Evolutionary conservation across 805 yeast genomes (phyloP).

Genomic region (Teunomyces pallodes): DNA sequence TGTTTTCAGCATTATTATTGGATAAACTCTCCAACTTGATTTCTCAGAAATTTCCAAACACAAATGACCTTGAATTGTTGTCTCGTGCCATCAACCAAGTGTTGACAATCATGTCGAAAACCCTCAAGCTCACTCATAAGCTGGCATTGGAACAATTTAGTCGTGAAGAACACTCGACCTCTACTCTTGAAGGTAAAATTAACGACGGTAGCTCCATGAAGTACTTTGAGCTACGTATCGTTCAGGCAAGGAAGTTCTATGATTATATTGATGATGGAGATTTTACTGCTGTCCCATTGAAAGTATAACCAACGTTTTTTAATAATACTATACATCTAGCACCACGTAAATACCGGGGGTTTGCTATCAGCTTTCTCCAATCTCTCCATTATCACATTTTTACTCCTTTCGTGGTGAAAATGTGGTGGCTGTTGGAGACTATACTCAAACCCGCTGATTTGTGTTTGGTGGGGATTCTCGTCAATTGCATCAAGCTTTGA

Average conservation of each 20-base stretch:
- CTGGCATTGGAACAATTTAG: conserved; percentile 28
- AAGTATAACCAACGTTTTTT: no score
- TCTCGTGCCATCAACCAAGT: conserved; percentile 50
- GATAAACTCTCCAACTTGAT: conserved; percentile 50
- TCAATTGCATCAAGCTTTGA: neutral
- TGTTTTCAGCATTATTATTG: conserved; percentile 75
- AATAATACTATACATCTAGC: conserved; percentile 28
- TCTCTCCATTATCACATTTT: conserved; percentile 58
- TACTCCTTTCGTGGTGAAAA: conserved; percentile 9
- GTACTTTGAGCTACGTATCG: conserved; percentile 66
- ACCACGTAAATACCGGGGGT: conserved; percentile 70
- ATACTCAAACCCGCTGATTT: conserved; percentile 11
- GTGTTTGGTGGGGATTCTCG: neutral
- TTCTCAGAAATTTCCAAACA: conserved; percentile 1
- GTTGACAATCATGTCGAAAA: conserved; percentile 52
- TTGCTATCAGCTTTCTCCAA: conserved; percentile 51
- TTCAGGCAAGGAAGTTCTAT: conserved; percentile 52
- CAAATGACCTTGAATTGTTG: conserved; percentile 15
- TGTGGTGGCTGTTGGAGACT: conserved; percentile 1
- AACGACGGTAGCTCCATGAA: conserved; percentile 62
- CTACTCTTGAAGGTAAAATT: conserved; percentile 39
- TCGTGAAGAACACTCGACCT: conserved; percentile 7
- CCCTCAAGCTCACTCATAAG: conserved; percentile 47
- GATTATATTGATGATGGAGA: conserved; percentile 24
- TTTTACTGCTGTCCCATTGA: conserved; percentile 3